Base-by-base conservation (phyloP, 371 early-diverging fungal species). In the Mucor plumbeus region DNA sequence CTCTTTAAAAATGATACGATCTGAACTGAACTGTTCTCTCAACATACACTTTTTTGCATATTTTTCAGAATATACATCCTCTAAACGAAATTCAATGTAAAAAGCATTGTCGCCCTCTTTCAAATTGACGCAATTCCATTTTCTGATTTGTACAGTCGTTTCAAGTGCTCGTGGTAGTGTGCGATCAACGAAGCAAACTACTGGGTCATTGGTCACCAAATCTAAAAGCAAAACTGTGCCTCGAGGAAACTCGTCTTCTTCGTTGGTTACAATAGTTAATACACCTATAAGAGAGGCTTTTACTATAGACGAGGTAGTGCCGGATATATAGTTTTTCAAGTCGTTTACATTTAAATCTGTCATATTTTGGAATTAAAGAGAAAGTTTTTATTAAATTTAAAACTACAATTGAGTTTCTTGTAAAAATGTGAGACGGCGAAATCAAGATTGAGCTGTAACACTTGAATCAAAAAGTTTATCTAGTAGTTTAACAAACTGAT, bases 121-220 rank as follows among this genome's bases (percentile, higher is more conserved):
- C 15, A 61, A 14, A 3, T 41, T 61, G 48, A 74, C 56, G 31
- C 41, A 63, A 33, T 61, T 62, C 76, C 76, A 75, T 14, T 13
- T 39, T 21, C 33, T 48, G 57, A 75, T 69, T 1, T 15, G 7
- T 1, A 69, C 66, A 2, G 15, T 13, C 1, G 13, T 17, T 5
- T 63, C 26, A 1, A 39, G 7, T 3, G 64, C 14, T n/a, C 61
- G n/a, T 35, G 66, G 55, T 43, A 41, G 56, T 13, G 66, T 43
- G 10, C 26, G 17, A 39, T 75, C 67, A 0, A 75, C 58, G 4
- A 63, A 56, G 35, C 71, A 71, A 14, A 31, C 34, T 9, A 74
- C 33, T 1, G 53, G 15, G 9, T 48, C 21, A 10, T 21, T 36
- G 21, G 1, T 21, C 7, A 17, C 19, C 5, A 10, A 17, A 5